Percentiles rank a stretch among this genome's conserved stretches.
Conservation (phyloP, 2,329 filamentous ascomycete species). For the Trichoderma harzianum region DNA sequence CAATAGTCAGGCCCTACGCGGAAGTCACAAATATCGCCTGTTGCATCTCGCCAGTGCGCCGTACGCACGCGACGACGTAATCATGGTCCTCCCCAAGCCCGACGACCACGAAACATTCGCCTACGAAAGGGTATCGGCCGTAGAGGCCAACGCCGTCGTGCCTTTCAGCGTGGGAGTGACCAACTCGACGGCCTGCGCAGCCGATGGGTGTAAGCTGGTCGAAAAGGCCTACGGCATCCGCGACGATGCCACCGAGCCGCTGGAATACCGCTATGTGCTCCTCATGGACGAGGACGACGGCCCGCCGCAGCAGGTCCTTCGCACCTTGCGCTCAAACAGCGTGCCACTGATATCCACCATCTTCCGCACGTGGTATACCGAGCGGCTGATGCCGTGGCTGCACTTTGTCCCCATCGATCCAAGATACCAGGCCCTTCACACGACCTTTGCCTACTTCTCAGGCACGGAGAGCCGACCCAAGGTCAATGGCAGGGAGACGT, state of each 20-base stretch:
- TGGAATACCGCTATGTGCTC: conserved; percentile 67
- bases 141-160: conserved; percentile 52
- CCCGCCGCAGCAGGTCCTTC: conserved; percentile 56
- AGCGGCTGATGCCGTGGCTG: conserved; percentile 69
- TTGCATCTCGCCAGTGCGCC: conserved; percentile 65
- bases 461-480: conserved; percentile 47
- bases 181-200: conserved; percentile 54
- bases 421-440: conserved; percentile 69
- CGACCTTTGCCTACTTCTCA: conserved; percentile 70
- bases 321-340: conserved; percentile 61
- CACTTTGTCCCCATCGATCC: conserved; percentile 78
- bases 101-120: conserved; percentile 40
- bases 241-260: conserved; percentile 47
- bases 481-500: conserved; percentile 44
- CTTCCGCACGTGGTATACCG: conserved; percentile 77
- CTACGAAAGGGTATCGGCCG: conserved; percentile 53
- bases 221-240: conserved; percentile 32
- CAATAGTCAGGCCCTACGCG: conserved; percentile 54
- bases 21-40: conserved; percentile 67
- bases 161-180: conserved; percentile 58
- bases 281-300: conserved; percentile 70
- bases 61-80: conserved; percentile 45
- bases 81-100: conserved; percentile 53
- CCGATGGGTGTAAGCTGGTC: conserved; percentile 34
- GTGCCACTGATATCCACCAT: conserved; percentile 69